Base-by-base conservation (phyloP, 2,329 filamentous ascomycete genomes). In the Orbilia javanica region DNA sequence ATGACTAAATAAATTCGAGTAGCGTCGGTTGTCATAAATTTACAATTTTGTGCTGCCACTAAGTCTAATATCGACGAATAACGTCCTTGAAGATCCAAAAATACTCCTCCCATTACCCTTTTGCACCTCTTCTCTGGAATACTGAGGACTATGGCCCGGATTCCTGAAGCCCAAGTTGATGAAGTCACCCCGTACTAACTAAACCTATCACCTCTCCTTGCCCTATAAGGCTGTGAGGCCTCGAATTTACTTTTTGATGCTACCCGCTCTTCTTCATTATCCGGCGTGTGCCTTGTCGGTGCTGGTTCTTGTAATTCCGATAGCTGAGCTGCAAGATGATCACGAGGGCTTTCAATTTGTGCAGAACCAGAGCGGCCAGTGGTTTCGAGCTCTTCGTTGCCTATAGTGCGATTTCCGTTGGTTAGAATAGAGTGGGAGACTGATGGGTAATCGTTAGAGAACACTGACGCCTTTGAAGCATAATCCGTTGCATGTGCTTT, bases 231-330 rank as follows among this genome's bases (percentile, higher is more conserved):
- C 81, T 89, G 87, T 66, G 86, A 87, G 34, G 92, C 91, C 86
- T 98, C 94, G 84, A 96, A 98, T 85, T 97, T 97, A 84, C 93
- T 92, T 87, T 93, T 96, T 84, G 94, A 92, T 39, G 86, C 82
- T 27, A 92, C 86, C 80, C 88, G 87, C 83, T 93, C 87, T 50
- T 86, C 85, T 83, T 92, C 92, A 48, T 89, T 92, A 80, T 90
- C 87, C 1, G 93, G 92, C 77, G 91, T 92, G 85, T 97, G 94
- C 80, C 90, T 87, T 66, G 93, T 96, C 8, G 94, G 91, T 11
- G 94, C 94, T n/a, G 93, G 93, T 85, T 97, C 94, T 79, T 86
- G 88, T 89, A 85, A 96, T 92, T 82, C 89, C 87, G 83, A 91
- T 93, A 22, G 93, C 92, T 20, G 88, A 89, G 50, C 87, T 87